Base-by-base conservation (phyloP, 495 filamentous ascomycete species). In the Neurospora sp. region DNA sequence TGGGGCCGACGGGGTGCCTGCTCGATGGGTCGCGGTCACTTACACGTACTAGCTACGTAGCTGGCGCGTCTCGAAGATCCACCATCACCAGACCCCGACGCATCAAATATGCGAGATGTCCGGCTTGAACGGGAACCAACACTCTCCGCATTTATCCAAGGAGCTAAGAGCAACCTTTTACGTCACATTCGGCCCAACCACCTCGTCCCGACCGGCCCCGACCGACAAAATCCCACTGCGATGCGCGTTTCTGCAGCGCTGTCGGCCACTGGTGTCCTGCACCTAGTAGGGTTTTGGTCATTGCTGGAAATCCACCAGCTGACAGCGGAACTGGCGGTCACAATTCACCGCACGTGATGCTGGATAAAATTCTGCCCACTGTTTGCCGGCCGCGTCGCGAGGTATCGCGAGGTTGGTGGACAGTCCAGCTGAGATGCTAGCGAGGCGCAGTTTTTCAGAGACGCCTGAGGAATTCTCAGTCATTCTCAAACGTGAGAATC, bases 1-100 rank as follows among this genome's bases (percentile, higher is more conserved):
- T 73, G 82, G 84, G 27, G 73, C 79, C 16, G 83, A 85, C 61
- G 86, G 87, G 8, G 85, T 88, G 68, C 87, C 87, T 41, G 80
- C 81, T 7, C 78, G 87, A 61, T 89, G 87, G 87, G 79, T 85
- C 42, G 69, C 83, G 31, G 75, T 82, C 39, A 77, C 73, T 9
- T 74, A 69, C 44, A 59, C 44, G 35, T 68, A 12, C 44, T 69
- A 39, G 38, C 31, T 17, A 35, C 42, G 14, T 31, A 65, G 53
- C 22, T 16, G 53, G 53, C 12, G 53, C 53, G 12, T 61, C 22
- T 65, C 2, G 14, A 65, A 65, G 53, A 31, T 65, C 53, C 53
- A 65, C 53, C 38, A 70, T 27, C 71, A 31, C n/a, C 27, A 35
- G 14, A 61, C 45, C 38, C 17, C 9, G 70, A 59, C 45, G 53